phyloP scores from a whole-genome alignment of 2,329 filamentous ascomycete genomes.

The Monosporascus sp. region DNA sequence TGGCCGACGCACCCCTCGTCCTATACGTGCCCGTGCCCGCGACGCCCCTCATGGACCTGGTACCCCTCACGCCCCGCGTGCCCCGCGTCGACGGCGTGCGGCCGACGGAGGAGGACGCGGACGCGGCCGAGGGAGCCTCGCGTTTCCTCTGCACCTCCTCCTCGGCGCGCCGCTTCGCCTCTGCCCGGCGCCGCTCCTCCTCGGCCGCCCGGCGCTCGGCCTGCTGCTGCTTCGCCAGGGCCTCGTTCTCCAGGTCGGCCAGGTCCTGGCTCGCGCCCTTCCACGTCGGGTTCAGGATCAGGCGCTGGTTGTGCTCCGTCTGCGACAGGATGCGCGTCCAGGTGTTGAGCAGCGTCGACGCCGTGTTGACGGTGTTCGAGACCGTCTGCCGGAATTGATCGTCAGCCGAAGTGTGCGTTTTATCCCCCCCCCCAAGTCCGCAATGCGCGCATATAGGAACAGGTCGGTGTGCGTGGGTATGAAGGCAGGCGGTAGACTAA shows the following conservation, averaged over 20 bases:
- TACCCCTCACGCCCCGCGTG: constrained; percentile 4
- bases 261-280: constrained; percentile 84
- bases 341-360: constrained; percentile 84
- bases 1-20: constrained; percentile 11
- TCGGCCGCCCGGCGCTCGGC: constrained; percentile 72
- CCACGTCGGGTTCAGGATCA: constrained; percentile 85
- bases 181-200: constrained; percentile 72
- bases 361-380: constrained; percentile 76
- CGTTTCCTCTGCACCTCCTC: constrained; percentile 52
- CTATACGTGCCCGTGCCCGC: constrained; percentile 5
- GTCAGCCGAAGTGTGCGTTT: too few relatives aligned
- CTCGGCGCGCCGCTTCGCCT: constrained; percentile 57
- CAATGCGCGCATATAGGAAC: too few relatives aligned
- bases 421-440: too few relatives aligned
- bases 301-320: constrained; percentile 92
- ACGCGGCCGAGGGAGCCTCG: constrained; percentile 27
- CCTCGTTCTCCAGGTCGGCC: constrained; percentile 79
- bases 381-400: constrained; percentile 59
- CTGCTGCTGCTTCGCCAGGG: constrained; percentile 65
- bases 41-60: background rate
- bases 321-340: constrained; percentile 96
- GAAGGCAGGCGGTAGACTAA: constrained; percentile 31
- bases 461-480: background rate
- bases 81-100: constrained; percentile 4
- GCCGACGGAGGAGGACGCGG: background rate